phyloP scores from a whole-genome alignment of 2,329 filamentous ascomycete species.

The Fusarium coffeatum region DNA sequence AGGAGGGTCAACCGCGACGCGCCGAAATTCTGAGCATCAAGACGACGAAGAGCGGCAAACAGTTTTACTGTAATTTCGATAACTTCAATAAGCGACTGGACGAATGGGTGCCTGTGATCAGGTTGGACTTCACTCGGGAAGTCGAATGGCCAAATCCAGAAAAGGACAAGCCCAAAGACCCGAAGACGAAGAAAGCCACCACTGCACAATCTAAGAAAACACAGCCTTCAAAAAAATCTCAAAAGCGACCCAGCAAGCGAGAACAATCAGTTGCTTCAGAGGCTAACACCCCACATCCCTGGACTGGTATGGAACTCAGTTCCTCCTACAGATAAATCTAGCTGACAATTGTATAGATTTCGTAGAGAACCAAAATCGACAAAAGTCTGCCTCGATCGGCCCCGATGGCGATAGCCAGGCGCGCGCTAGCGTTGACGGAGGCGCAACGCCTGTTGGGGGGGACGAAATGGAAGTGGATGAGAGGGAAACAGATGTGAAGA shows the following conservation, averaged over 20 bases:
- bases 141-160: slow-evolving; percentile 97
- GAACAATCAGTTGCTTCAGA: slow-evolving; percentile 67
- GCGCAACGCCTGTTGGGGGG: slow-evolving; percentile 57
- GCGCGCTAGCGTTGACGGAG: slow-evolving; percentile 57
- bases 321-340: background rate
- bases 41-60: slow-evolving; percentile 86
- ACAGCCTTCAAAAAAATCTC: slow-evolving; percentile 67
- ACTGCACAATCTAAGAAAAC: slow-evolving; percentile 68
- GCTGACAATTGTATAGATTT: slow-evolving; percentile 53
- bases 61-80: slow-evolving; percentile 97
- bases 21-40: slow-evolving; percentile 97
- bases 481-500: slow-evolving; percentile 57
- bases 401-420: slow-evolving; percentile 60
- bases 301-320: slow-evolving; percentile 52
- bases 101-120: slow-evolving; percentile 87
- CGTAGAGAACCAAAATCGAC: slow-evolving; percentile 59
- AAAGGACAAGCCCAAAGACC: slow-evolving; percentile 80
- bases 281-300: slow-evolving; percentile 65
- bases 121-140: slow-evolving; percentile 88
- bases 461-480: slow-evolving; percentile 69
- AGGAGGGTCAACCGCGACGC: slow-evolving; percentile 86
- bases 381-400: slow-evolving; percentile 57
- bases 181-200: slow-evolving; percentile 77
- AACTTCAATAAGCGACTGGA: slow-evolving; percentile 90
- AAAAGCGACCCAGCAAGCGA: slow-evolving; percentile 66